Conservation (phyloP, 495 filamentous ascomycete species). For the Pseudevernia furfuracea region DNA sequence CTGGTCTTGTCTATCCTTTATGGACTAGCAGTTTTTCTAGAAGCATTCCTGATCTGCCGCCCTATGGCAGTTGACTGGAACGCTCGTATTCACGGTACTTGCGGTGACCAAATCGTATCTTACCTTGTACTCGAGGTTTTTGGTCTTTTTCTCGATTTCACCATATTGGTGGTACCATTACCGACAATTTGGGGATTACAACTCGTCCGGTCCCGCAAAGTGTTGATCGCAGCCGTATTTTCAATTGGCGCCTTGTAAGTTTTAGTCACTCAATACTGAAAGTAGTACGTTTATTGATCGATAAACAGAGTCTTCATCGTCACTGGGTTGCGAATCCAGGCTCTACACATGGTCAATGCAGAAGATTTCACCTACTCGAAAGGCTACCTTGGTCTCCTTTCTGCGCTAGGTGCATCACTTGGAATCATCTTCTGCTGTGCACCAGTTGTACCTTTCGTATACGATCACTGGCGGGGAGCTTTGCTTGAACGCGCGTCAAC, state of each 20-base stretch:
- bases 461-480: not conserved
- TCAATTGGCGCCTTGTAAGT: constrained; percentile 16
- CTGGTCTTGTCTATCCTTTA: constrained; percentile 17
- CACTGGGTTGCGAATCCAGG: constrained; percentile 27
- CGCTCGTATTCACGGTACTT: constrained; percentile 16
- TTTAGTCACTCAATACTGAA: not conserved
- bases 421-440: constrained; percentile 22
- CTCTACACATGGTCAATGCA: constrained; percentile 22
- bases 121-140: constrained; percentile 25
- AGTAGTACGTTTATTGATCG: not conserved
- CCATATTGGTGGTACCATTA: constrained; percentile 17
- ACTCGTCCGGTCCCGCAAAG: not conserved
- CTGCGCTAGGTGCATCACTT: constrained; percentile 25
- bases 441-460: not conserved
- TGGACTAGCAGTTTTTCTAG: constrained; percentile 20
- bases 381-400: constrained; percentile 29
- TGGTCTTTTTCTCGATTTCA: constrained; percentile 25
- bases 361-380: constrained; percentile 28
- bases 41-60: constrained; percentile 24
- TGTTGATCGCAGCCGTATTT: not conserved
- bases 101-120: constrained; percentile 24
- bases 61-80: constrained; percentile 27
- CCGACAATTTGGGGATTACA: not conserved
- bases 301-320: constrained; percentile 25
- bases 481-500: not conserved